These are phyloP conservation scores for Conticribra weissflogii DNA, from an alignment of 108 stramenopile genomes.

Conservation along the genomic window DNA sequence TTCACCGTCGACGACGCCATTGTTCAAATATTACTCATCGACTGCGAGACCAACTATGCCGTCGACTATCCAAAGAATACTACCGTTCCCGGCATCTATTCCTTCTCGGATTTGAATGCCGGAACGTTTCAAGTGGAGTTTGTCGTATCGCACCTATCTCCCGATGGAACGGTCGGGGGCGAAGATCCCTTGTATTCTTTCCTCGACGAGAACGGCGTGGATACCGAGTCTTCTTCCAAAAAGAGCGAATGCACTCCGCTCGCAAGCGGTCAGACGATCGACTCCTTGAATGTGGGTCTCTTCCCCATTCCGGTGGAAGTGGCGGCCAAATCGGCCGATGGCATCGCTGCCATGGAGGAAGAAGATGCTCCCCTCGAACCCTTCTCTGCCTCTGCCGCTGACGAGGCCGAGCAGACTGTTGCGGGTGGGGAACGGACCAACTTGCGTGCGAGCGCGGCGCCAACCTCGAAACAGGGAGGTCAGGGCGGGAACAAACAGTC, in stretches of 20 bases:
- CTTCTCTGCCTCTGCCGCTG: too few species aligned
- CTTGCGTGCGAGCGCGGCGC: background rate
- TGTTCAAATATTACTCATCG: slow-evolving; percentile 29
- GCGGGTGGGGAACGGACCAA: background rate
- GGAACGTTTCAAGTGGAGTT: slow-evolving; percentile 40
- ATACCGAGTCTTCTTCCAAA: slow-evolving; percentile 19
- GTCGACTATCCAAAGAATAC: slow-evolving; percentile 4
- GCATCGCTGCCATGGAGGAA: too few species aligned
- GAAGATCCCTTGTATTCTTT: slow-evolving; percentile 30
- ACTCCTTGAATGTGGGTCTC: slow-evolving; percentile 32
- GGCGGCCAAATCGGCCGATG: slow-evolving; percentile 11
- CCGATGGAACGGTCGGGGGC: background rate
- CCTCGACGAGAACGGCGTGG: slow-evolving; percentile 4
- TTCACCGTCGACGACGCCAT: slow-evolving; percentile 36
- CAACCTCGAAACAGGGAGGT: background rate
- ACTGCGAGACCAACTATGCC: slow-evolving; percentile 22
- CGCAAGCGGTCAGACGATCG: slow-evolving; percentile 23
- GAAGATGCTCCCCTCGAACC: background rate
- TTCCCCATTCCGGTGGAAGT: slow-evolving; percentile 11
- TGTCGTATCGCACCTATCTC: slow-evolving; percentile 8
- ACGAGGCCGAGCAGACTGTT: too few species aligned
- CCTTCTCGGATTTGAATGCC: slow-evolving; percentile 33
- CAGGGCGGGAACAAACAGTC: background rate
- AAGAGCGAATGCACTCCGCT: slow-evolving; percentile 41
- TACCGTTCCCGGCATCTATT: slow-evolving; percentile 33